Evolutionary conservation across 192 early-diverging fungal genomes (phyloP).

Genomic region (Coemansia sp.): DNA sequence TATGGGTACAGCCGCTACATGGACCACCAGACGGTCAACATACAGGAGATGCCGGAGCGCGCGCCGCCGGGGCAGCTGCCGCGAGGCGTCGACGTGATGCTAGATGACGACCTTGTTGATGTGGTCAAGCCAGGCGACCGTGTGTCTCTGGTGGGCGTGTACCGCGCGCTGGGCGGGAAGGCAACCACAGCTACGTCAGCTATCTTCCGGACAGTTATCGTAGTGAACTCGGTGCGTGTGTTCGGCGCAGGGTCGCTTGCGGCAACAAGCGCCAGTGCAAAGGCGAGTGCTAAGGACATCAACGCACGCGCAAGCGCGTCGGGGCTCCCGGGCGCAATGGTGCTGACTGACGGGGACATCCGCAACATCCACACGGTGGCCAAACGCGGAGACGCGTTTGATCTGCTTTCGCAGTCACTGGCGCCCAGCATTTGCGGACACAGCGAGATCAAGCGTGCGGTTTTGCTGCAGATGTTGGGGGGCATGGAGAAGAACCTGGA

Average conservation of each 20-base stretch:
- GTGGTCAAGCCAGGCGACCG: slow-evolving; percentile 95
- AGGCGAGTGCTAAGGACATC: slow-evolving; percentile 14
- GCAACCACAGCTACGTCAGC: slow-evolving; percentile 74
- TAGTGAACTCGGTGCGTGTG: slow-evolving; percentile 81
- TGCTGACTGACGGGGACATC: slow-evolving; percentile 82
- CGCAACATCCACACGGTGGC: slow-evolving; percentile 79
- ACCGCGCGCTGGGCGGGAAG: slow-evolving; percentile 80
- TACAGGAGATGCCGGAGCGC: slow-evolving; percentile 99
- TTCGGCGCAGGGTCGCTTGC: slow-evolving; percentile 71
- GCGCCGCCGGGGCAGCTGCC: slow-evolving; percentile 93
- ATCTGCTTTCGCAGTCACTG: slow-evolving; percentile 79
- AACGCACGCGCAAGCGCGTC: slow-evolving; percentile 25
- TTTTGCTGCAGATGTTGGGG: slow-evolving; percentile 86
- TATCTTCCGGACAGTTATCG: slow-evolving; percentile 87
- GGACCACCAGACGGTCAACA: slow-evolving; percentile 88
- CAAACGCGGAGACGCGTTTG: slow-evolving; percentile 70
- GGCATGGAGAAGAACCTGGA: slow-evolving; percentile 91
- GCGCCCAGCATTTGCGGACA: slow-evolving; percentile 92
- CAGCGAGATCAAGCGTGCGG: slow-evolving; percentile 91
- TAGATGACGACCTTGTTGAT: slow-evolving; percentile 97
- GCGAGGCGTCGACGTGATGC: slow-evolving; percentile 88
- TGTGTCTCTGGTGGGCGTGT: slow-evolving; percentile 90
- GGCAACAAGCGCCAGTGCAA: slow-evolving; percentile 51
- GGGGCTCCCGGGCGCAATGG: slow-evolving; percentile 58
- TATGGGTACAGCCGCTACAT: slow-evolving; percentile 87